phyloP scores from a whole-genome alignment of 2,329 filamentous ascomycete species.

The Penicillium sp. region DNA sequence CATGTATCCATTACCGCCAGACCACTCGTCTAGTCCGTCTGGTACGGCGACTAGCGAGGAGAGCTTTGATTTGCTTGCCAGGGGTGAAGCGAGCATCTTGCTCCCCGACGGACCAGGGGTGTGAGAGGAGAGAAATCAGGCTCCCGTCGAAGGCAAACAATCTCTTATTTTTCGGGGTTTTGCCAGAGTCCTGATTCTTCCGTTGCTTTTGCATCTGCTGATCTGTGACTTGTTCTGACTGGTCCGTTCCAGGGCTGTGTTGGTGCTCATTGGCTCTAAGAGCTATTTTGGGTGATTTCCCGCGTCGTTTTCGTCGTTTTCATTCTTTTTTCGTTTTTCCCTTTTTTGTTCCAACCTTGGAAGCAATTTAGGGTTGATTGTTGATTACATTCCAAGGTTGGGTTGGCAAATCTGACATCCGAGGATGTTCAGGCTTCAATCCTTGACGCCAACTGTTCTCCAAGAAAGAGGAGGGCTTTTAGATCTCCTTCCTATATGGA shows the following conservation, averaged over 20 bases:
- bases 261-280: neutral
- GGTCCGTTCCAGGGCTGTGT: neutral
- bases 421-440: neutral
- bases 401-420: neutral
- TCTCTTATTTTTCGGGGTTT: constrained; percentile 2
- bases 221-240: constrained; percentile 1
- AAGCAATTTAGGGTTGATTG: neutral
- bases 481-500: neutral
- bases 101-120: constrained; percentile 17
- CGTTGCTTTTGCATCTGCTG: constrained; percentile 1
- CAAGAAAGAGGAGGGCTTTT: neutral
- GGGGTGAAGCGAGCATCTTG: constrained; percentile 38
- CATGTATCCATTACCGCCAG: constrained; percentile 8
- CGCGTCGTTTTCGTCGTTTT: neutral
- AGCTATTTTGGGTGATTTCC: neutral
- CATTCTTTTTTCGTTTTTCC: neutral
- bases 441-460: neutral
- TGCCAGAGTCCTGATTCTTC: constrained; percentile 4
- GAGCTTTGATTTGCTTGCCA: constrained; percentile 41
- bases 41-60: constrained; percentile 40
- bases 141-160: constrained; percentile 6
- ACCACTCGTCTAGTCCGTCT: constrained; percentile 27
- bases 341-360: neutral
- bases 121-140: constrained; percentile 7
- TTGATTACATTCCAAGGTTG: neutral